These are phyloP conservation scores for Boeremia lycopersici DNA, from an alignment of 2,329 filamentous ascomycete species.

Conservation along the genomic window DNA sequence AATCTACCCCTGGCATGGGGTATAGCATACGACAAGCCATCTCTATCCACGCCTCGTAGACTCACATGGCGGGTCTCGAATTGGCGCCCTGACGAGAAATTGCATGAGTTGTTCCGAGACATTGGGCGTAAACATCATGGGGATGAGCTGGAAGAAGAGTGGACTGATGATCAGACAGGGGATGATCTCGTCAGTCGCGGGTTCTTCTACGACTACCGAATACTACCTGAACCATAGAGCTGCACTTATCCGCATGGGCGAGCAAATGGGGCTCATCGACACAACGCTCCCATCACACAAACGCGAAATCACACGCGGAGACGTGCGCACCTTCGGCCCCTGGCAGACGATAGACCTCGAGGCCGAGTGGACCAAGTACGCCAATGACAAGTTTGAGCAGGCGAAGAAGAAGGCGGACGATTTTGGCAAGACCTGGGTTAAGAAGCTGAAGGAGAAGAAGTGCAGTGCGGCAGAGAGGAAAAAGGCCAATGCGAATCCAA, in stretches of 20 bases:
- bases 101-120: background rate
- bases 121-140: background rate
- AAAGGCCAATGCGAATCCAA: background rate
- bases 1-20: background rate
- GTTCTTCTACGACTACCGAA: background rate
- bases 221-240: background rate
- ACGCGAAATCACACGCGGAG: background rate
- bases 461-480: background rate
- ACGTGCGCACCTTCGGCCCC: background rate
- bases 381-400: background rate
- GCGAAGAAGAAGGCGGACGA: background rate
- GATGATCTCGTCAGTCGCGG: background rate
- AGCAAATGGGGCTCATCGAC: background rate
- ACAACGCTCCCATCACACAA: too few species aligned
- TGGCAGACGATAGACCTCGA: background rate
- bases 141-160: background rate
- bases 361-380: background rate
- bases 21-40: background rate
- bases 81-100: background rate
- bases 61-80: background rate
- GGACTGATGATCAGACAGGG: background rate
- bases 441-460: background rate
- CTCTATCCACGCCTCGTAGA: background rate
- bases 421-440: background rate
- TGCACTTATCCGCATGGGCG: background rate